Percentiles rank a stretch among this genome's conserved stretches.
phyloP scores from a whole-genome alignment of 129 eudicot genomes.

The Flaveria linearis region DNA sequence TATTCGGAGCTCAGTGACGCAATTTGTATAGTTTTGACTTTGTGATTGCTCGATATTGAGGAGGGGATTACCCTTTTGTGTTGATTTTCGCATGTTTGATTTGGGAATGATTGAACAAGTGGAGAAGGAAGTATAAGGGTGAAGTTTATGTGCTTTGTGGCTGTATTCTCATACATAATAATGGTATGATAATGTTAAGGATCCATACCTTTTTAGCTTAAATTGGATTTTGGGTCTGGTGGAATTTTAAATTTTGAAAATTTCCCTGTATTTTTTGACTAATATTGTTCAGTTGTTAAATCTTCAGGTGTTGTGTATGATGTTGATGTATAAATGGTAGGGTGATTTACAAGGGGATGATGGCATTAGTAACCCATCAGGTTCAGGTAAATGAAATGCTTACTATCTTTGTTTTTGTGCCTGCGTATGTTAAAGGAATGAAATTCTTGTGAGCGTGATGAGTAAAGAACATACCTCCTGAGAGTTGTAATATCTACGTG shows the following conservation, averaged over 20 bases:
- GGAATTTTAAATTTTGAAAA: too few species aligned
- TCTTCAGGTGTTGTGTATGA: constrained; percentile 31
- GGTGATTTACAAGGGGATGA: constrained; percentile 42
- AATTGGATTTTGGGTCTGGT: too few species aligned
- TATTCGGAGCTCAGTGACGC: not conserved
- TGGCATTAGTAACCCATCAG: constrained; percentile 69
- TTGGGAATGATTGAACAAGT: constrained; percentile 3
- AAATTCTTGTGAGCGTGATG: constrained; percentile 8
- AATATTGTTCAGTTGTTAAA: not conserved
- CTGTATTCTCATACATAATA: not conserved
- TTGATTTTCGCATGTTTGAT: constrained; percentile 10
- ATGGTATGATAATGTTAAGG: constrained; percentile 9
- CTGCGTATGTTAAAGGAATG: not conserved
- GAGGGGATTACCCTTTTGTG: constrained; percentile 14
- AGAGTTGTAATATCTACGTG: not conserved
- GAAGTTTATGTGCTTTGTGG: not conserved
- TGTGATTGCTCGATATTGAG: constrained; percentile 6
- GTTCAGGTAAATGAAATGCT: constrained; percentile 45
- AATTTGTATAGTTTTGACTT: constrained; percentile 9
- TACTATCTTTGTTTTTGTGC: not conserved
- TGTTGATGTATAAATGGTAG: constrained; percentile 41
- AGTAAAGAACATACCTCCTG: not conserved
- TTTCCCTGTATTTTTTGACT: too few species aligned
- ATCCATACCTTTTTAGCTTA: not conserved
- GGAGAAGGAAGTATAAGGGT: not conserved